A percentile compares a stretch with the other conserved stretches of the same genome.
Evolutionary conservation across 768 basidiomycete species (phyloP).

Genomic region (Naganishia randhawae): DNA sequence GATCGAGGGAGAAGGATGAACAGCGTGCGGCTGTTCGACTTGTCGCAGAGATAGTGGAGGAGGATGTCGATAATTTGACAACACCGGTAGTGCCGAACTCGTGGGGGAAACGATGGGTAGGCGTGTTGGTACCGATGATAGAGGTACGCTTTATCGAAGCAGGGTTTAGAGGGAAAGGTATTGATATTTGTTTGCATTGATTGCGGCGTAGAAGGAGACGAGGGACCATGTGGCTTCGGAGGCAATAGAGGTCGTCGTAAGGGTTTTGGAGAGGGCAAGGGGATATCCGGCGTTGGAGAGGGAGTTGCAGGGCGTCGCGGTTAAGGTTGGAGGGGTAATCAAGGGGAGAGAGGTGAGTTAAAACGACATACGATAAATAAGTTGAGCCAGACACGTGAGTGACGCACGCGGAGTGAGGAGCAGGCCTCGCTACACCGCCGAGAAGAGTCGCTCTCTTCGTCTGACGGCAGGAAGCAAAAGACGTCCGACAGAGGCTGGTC

Average conservation of each 20-base stretch:
- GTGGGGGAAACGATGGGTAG: conserved; percentile 25
- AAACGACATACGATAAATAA: background rate
- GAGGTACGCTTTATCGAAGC: background rate
- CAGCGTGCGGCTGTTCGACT: background rate
- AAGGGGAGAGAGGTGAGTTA: background rate
- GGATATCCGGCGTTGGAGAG: conserved; percentile 1
- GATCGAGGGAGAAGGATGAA: conserved; percentile 1
- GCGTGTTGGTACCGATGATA: conserved; percentile 6
- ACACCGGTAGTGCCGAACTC: conserved; percentile 6
- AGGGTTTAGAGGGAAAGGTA: too few relatives aligned
- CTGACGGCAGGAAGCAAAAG: too few relatives aligned
- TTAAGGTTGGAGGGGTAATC: background rate
- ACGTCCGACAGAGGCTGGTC: too few relatives aligned
- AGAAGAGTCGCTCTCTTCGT: too few relatives aligned
- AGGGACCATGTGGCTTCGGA: background rate
- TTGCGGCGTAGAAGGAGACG: background rate
- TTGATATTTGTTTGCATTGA: too few relatives aligned
- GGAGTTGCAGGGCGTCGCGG: background rate
- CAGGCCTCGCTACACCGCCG: too few relatives aligned
- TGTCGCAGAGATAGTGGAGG: conserved; percentile 4
- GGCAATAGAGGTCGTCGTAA: background rate
- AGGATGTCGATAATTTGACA: conserved; percentile 10
- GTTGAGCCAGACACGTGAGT: background rate
- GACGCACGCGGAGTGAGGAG: background rate
- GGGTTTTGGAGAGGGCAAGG: background rate